A percentile compares a stretch with the other conserved stretches of the same genome.
phyloP scores from a whole-genome alignment of 2,329 filamentous ascomycete genomes.

The Paraphoma chrysanthemicola region DNA sequence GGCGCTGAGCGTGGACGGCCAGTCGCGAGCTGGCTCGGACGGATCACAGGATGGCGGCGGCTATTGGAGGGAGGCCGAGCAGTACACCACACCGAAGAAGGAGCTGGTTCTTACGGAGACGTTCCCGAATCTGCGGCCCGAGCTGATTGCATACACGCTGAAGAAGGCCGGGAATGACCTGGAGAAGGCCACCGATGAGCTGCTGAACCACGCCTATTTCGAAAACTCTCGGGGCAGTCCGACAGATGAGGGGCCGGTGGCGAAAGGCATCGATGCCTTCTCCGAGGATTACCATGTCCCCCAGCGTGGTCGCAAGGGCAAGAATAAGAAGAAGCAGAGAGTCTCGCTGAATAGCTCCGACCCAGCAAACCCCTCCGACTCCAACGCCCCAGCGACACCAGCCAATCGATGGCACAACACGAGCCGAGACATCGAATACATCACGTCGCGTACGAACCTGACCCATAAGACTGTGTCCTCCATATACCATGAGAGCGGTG shows the following conservation, averaged over 20 bases:
- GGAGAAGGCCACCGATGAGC: conserved; percentile 75
- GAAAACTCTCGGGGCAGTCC: conserved; percentile 67
- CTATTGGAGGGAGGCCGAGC: conserved; percentile 47
- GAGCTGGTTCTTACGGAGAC: conserved; percentile 69
- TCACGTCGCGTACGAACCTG: conserved; percentile 60
- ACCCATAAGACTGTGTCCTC: conserved; percentile 59
- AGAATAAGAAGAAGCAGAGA: conserved; percentile 51
- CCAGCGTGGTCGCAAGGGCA: conserved; percentile 50
- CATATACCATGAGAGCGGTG: conserved; percentile 65
- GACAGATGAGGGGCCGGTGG: conserved; percentile 47
- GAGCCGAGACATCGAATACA: conserved; percentile 66
- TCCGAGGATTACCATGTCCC: conserved; percentile 62
- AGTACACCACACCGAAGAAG: conserved; percentile 67
- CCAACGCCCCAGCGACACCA: conserved; percentile 18
- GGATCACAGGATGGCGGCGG: conserved; percentile 31
- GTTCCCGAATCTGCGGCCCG: conserved; percentile 72
- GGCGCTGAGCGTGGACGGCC: conserved; percentile 35
- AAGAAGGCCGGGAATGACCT: conserved; percentile 72
- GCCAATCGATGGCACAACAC: conserved; percentile 66
- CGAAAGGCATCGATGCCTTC: conserved; percentile 85
- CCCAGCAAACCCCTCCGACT: conserved; percentile 31
- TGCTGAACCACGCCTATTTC: conserved; percentile 81
- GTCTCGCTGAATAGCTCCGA: conserved; percentile 25
- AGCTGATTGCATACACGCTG: conserved; percentile 71
- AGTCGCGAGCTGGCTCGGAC: conserved; percentile 28